Evolutionary conservation across 257 asterid genomes (phyloP), one percentile per base, ranked within the genome.

Genomic region (Mentha longifolia): DNA sequence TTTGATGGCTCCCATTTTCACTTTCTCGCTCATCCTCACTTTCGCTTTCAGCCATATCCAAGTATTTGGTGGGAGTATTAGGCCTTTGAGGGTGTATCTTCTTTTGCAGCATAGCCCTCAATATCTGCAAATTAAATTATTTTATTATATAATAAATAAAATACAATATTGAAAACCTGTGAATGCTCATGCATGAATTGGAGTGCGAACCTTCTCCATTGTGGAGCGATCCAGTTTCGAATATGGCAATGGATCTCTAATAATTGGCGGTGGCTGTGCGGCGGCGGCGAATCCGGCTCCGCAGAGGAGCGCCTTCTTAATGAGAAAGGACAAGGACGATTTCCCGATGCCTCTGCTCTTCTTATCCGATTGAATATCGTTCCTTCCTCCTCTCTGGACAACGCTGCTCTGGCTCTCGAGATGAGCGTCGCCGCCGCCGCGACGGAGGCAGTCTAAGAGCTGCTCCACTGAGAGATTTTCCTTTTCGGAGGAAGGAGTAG

Each of bases 91-190:
- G 96, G 75, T 85, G 82, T 63, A 92, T 82, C 86, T 80, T 87
- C 67, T 86, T 89, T 75, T 88, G 85, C 73, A 92, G 68, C 76
- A 92, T 76, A 15, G 86, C 77, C 78, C 92, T 88, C 74, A 89
- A 73, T 79, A 87, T 83, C 98, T 92, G 86, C 35, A 57, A 16
- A 51, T 7, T 0, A 50, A 50, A 3, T 47, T 47, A 22, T 0
- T 0, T 22, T 22, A 22, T 22, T 22, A 22, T 22, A 22, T 22
- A 22, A 22, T 22, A 2, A 22, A 22, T 22, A 22, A 22, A 22
- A 22, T 22, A 22, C 25, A 22, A 22, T 22, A 22, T 22, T 22
- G 25, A 22, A 0, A 22, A 22, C 25, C 25, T 22, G 25, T 22
- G 25, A 22, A 22, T 22, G 25, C 25, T 22, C 25, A 22, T 22